Base-by-base conservation (phyloP, 2,329 filamentous ascomycete species). In the Fusarium sp. region DNA sequence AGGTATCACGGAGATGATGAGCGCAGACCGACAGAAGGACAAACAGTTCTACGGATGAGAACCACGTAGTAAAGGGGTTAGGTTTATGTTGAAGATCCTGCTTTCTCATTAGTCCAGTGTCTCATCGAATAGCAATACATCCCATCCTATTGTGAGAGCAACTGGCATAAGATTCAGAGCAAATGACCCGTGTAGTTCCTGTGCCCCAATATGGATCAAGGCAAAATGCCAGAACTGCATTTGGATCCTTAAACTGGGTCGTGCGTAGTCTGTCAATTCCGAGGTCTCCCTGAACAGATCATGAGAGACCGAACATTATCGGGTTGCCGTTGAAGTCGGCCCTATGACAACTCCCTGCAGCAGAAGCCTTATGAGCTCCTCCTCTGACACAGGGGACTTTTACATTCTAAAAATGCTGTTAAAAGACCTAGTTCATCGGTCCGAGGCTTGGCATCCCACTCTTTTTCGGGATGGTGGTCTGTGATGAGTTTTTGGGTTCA, bases 381-480 rank as follows among this genome's bases (percentile, higher is more conserved):
- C 42, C 45, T 36, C 42, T 38, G 51, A 33, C 28, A 31, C 68
- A 72, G 26, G 60, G 64, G 59, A 59, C 44, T 60, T 51, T 38
- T 47, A n/a, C n/a, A 66, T 50, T 51, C 51, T 44, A 65, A 50
- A 30, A 28, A 48, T 50, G 41, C 28, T 42, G 60, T 58, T 42
- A 50, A 70, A 48, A 51, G 50, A 66, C 59, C 56, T 50, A 57
- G 38, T 31, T 57, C 44, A 54, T 75, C 75, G 73, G 71, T 62
- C 75, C 75, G 73, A 73, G 59, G 62, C 67, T 73, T 72, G 71
- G 71, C 64, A 75, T 57, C 58, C 42, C 61, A 45, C 22, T 51
- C 33, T 48, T 28, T 28, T 41, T 39, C 41, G 31, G 45, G 58
- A 48, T 70, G 35, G 26, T 53, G 48, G 61, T 67, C 61, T 45